A percentile compares a stretch with the other conserved stretches of the same genome.
Conservation (phyloP, 176 grass and related monocot genomes). For the Musa acuminata region DNA sequence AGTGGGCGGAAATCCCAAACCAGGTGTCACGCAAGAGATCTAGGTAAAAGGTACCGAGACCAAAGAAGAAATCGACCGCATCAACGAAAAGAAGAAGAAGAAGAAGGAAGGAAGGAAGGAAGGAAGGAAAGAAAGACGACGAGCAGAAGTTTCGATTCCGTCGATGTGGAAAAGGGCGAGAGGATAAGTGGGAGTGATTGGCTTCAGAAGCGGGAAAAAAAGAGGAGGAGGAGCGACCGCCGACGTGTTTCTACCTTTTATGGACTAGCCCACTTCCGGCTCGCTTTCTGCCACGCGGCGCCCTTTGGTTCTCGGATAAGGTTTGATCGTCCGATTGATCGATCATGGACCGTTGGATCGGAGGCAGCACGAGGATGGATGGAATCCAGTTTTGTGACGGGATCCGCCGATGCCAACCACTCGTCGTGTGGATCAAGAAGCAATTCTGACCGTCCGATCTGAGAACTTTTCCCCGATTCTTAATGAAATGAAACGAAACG, state of each 20-base stretch:
- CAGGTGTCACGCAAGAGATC: background rate
- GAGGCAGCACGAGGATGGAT: background rate
- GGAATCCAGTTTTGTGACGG: too few species aligned
- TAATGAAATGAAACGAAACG: too few species aligned
- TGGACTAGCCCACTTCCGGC: background rate
- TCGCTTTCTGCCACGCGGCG: background rate
- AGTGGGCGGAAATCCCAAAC: background rate
- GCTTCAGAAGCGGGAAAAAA: background rate
- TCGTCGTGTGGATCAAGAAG: background rate
- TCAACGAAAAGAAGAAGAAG: background rate
- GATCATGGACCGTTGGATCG: background rate
- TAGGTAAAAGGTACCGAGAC: background rate
- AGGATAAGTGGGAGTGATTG: background rate
- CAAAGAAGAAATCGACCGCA: background rate
- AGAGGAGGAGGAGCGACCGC: background rate
- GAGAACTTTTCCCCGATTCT: background rate
- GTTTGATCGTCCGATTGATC: background rate
- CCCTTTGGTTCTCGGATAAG: background rate
- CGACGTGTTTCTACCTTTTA: constrained; percentile 2
- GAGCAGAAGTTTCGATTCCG: background rate
- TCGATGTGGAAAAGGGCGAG: too few species aligned
- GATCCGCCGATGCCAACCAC: background rate
- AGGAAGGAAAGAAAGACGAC: background rate
- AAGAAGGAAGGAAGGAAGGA: too few species aligned
- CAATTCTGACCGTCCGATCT: background rate